A percentile compares a stretch with the other conserved stretches of the same genome.
Evolutionary conservation across 1,139 yeast species (phyloP).

Genomic region (Blastobotrys raffinosifermentans): DNA sequence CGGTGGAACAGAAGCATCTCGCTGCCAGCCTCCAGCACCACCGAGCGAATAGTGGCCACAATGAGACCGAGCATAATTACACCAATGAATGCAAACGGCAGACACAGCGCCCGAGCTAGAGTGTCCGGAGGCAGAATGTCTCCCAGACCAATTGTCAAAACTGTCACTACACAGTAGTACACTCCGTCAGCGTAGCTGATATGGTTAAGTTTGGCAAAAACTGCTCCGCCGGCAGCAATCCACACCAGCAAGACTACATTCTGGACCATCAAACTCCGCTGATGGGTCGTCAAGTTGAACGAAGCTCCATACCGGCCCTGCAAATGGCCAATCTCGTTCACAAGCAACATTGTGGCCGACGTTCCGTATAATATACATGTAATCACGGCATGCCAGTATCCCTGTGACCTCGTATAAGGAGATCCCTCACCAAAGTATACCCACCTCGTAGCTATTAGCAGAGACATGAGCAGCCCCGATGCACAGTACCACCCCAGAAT

Average conservation of each 20-base stretch:
- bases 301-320: conserved; percentile 58
- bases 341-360: conserved; percentile 46
- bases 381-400: conserved; percentile 71
- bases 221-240: conserved; percentile 63
- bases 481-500: conserved; percentile 62
- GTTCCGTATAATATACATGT: conserved; percentile 55
- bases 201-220: conserved; percentile 41
- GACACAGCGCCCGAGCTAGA: conserved; percentile 50
- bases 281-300: conserved; percentile 59
- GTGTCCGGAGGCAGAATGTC: conserved; percentile 53
- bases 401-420: conserved; percentile 41
- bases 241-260: conserved; percentile 60
- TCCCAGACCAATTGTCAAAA: conserved; percentile 76
- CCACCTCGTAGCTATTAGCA: conserved; percentile 37
- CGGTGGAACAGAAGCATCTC: conserved; percentile 40
- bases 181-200: conserved; percentile 55
- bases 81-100: conserved; percentile 63
- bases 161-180: conserved; percentile 65
- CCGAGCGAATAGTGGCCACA: conserved; percentile 60
- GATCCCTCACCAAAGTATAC: conserved; percentile 20
- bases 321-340: conserved; percentile 58
- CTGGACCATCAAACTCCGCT: conserved; percentile 66
- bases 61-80: conserved; percentile 67
- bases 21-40: conserved; percentile 52
- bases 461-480: conserved; percentile 44